Conservation (phyloP, 495 filamentous ascomycete genomes). For the Penicillium antarcticum region DNA sequence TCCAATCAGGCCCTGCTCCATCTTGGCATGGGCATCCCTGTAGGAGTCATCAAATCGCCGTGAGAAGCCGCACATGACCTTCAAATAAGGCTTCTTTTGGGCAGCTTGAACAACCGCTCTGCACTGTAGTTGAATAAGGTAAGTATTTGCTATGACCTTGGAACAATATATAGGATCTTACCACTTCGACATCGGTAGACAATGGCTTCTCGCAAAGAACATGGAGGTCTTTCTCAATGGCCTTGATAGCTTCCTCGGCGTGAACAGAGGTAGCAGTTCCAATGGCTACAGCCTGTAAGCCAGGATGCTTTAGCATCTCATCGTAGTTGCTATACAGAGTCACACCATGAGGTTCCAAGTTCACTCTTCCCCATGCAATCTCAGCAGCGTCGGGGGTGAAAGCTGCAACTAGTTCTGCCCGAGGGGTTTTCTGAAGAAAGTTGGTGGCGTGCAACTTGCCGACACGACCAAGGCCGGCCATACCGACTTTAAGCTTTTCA, state of each 20-base stretch:
- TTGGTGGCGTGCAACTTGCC: constrained; percentile 45
- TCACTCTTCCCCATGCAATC: constrained; percentile 36
- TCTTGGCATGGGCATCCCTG: constrained; percentile 46
- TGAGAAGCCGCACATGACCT: constrained; percentile 58
- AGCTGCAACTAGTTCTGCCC: constrained; percentile 44
- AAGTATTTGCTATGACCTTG: background rate
- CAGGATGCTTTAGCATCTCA: constrained; percentile 46
- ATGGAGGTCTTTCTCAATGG: constrained; percentile 44
- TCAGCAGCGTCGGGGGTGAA: constrained; percentile 39
- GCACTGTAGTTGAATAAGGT: constrained; percentile 6
- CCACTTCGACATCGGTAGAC: constrained; percentile 38
- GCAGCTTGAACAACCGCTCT: constrained; percentile 17
- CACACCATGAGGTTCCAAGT: constrained; percentile 38
- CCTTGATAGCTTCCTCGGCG: constrained; percentile 44
- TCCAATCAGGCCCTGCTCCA: constrained; percentile 45
- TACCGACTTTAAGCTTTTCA: constrained; percentile 36
- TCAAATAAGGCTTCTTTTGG: constrained; percentile 33
- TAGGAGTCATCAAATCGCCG: constrained; percentile 55
- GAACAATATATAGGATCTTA: constrained; percentile 17
- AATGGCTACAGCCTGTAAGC: constrained; percentile 46
- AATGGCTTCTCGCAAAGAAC: constrained; percentile 53
- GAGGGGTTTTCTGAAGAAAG: constrained; percentile 39
- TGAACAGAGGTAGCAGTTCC: constrained; percentile 46
- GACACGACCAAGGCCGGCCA: constrained; percentile 50
- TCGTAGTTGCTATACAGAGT: constrained; percentile 41